phyloP scores from a whole-genome alignment of 345 rosid genomes.

The Triadica sebifera region DNA sequence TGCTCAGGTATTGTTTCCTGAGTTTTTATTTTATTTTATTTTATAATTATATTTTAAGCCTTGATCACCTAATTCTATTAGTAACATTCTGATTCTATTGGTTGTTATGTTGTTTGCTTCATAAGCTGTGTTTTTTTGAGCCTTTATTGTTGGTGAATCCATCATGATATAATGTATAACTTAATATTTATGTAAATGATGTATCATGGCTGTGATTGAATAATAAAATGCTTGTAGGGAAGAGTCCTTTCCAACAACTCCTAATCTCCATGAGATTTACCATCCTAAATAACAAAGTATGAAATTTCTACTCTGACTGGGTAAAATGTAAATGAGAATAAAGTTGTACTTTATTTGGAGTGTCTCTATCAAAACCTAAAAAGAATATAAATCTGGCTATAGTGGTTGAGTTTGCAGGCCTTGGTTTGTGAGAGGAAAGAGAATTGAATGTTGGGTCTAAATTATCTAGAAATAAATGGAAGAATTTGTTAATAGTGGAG shows the following conservation, averaged over 20 bases:
- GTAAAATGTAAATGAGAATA: not conserved
- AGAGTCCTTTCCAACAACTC: not conserved
- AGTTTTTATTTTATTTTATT: not conserved
- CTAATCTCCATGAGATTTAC: not conserved
- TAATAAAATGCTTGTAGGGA: not conserved
- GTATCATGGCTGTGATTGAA: not conserved
- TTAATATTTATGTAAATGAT: too few species aligned
- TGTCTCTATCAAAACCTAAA: not conserved
- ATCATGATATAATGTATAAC: not conserved
- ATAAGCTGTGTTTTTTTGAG: not conserved
- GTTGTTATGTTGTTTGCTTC: not conserved
- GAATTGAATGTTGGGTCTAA: not conserved
- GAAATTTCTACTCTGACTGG: not conserved
- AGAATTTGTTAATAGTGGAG: not conserved
- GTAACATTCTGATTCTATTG: not conserved
- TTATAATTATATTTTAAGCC: not conserved
- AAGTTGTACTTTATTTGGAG: not conserved
- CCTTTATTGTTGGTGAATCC: not conserved
- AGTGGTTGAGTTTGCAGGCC: not conserved
- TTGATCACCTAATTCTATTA: not conserved
- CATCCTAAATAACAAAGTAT: not conserved
- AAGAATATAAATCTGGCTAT: not conserved
- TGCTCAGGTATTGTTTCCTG: slow-evolving; percentile 68
- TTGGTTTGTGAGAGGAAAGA: not conserved
- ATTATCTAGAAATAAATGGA: too few species aligned